Percentiles rank a stretch among this genome's conserved stretches.
These are phyloP conservation scores for Talaromyces verruculosus DNA, from an alignment of 2,329 filamentous ascomycete species.

Conservation along the genomic window DNA sequence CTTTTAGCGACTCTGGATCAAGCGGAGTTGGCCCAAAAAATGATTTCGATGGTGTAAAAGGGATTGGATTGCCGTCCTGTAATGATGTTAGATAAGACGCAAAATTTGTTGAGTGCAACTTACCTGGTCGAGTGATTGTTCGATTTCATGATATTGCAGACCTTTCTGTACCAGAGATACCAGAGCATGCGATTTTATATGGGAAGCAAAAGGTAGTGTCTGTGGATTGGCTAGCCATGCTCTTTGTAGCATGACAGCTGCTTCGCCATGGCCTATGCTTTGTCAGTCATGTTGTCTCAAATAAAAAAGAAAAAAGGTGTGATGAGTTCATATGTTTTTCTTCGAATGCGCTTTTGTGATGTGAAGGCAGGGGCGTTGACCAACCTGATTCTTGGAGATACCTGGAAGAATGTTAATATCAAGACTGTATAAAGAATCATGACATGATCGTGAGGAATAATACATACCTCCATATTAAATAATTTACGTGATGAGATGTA, in stretches of 20 bases:
- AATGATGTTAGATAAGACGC: conserved; percentile 26
- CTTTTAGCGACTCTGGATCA: conserved; percentile 33
- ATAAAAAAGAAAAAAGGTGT: not conserved
- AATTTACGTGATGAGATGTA: conserved; percentile 63
- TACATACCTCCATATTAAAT: conserved; percentile 65
- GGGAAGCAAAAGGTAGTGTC: conserved; percentile 59
- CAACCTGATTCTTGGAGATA: conserved; percentile 58
- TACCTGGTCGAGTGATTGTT: conserved; percentile 52
- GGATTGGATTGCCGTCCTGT: conserved; percentile 41
- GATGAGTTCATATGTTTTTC: not conserved
- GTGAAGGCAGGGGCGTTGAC: conserved; percentile 26
- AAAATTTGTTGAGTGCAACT: conserved; percentile 23
- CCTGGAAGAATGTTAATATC: conserved; percentile 32
- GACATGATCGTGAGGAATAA: not conserved
- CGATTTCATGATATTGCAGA: conserved; percentile 55
- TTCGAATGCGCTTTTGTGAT: not conserved
- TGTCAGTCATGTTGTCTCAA: conserved; percentile 22
- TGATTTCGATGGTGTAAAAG: conserved; percentile 41
- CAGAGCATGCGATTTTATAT: conserved; percentile 60
- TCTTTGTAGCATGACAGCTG: conserved; percentile 60
- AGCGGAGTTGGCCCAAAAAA: conserved; percentile 50
- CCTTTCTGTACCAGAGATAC: conserved; percentile 65
- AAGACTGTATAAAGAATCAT: no score
- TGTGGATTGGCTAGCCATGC: conserved; percentile 65
- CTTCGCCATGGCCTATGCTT: conserved; percentile 55